Base-by-base conservation (phyloP, 345 rosid genomes). In the Murraya koenigii region DNA sequence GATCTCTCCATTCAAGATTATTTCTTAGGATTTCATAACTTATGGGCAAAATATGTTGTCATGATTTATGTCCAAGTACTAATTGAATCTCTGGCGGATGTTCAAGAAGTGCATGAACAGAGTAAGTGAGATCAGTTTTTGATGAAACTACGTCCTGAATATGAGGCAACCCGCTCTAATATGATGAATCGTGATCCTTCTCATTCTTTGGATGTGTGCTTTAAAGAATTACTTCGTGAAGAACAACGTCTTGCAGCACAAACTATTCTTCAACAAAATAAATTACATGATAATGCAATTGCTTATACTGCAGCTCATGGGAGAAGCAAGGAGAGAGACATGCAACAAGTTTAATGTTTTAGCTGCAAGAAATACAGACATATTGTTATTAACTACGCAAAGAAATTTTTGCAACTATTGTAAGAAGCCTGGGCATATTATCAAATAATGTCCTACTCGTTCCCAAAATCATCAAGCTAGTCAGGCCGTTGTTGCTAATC, bases 91-190 rank as follows among this genome's bases (percentile, higher is more conserved):
- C 47, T 79, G 2, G 11, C 3, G 2, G 54, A 0, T 70, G 22
- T 33, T 7, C 41, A 44, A 14, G 36, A 0, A 8, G 39, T 82
- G 35, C 80, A 82, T 79, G 68, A 58, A 7, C n/a, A 38, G 0
- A 64, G 75, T 6, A 71, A 82, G 38, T 10, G 60, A 13, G 80
- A 71, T 49, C 47, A 79, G 19, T 82, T 82, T 22, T 38, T 76
- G 3, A 82, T 82, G 77, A 79, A 78, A 35, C 11, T 82, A 0
- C 6, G 25, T 0, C 9, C 19, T 56, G n/a, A 82, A 5, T 71
- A 66, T 66, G 64, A 76, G 30, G 10, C 8, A 15, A 2, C 26
- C n/a, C 41, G 13, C 2, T 75, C 78, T 0, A 72, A 49, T 62
- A 2, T 73, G 33, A 66, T 79, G 76, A 79, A 49, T 13, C 22